A percentile compares a stretch with the other conserved stretches of the same genome.
These are phyloP conservation scores for Stephania cephalantha DNA, from an alignment of 164 flowering plant genomes.

Conservation along the genomic window DNA sequence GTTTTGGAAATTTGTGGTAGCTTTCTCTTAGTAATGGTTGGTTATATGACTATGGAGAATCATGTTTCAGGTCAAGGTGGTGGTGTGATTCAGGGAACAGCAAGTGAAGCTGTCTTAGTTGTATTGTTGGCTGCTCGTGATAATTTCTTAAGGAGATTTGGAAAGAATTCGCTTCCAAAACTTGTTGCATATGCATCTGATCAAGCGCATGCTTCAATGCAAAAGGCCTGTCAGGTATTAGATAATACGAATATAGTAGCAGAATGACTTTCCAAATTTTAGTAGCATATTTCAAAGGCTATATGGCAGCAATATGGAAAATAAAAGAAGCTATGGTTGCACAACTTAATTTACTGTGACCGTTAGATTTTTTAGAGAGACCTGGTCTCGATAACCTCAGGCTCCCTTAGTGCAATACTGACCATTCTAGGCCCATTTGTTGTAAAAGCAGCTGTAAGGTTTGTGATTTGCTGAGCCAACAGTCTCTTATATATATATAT, in stretches of 20 bases:
- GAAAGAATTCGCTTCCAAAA: constrained; percentile 53
- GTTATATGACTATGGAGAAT: background rate
- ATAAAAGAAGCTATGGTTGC: too few relatives aligned
- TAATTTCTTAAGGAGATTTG: constrained; percentile 46
- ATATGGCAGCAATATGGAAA: too few relatives aligned
- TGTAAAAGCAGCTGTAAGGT: too few relatives aligned
- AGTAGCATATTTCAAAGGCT: too few relatives aligned
- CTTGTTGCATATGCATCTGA: constrained; percentile 85
- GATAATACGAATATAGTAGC: background rate
- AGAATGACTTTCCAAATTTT: too few relatives aligned
- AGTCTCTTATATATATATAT: too few relatives aligned
- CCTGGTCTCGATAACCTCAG: too few relatives aligned
- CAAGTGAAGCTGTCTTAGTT: constrained; percentile 90
- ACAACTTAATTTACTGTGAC: too few relatives aligned
- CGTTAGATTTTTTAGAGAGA: too few relatives aligned
- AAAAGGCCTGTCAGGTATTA: constrained; percentile 84
- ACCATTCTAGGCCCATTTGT: too few relatives aligned
- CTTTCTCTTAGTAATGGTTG: background rate
- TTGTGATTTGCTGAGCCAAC: too few relatives aligned
- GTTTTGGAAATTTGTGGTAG: background rate
- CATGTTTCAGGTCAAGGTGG: constrained; percentile 75
- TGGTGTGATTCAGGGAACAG: constrained; percentile 95
- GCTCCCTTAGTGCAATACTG: too few relatives aligned
- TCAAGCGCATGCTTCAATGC: constrained; percentile 77
- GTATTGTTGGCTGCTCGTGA: constrained; percentile 85